Conservation (phyloP, 352 stramenopile species). For the Phytopythium chamaehyphon region DNA sequence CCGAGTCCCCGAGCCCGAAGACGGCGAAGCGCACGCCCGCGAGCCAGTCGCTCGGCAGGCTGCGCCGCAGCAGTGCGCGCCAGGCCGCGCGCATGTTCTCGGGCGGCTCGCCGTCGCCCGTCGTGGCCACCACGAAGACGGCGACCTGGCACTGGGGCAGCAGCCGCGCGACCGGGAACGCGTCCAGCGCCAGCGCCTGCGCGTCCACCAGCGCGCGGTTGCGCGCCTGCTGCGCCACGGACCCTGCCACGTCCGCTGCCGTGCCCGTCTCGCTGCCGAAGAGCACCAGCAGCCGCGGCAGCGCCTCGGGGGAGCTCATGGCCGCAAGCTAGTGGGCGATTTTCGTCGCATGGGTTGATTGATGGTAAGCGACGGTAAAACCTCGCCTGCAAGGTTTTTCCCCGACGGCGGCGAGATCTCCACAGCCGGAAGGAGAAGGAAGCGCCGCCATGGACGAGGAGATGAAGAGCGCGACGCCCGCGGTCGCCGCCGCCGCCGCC, state of each 20-base stretch:
- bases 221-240: conserved; percentile 62
- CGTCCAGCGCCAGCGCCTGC: conserved; percentile 61
- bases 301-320: background rate
- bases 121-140: conserved; percentile 90
- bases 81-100: conserved; percentile 89
- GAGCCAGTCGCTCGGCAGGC: conserved; percentile 65
- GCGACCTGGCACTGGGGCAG: conserved; percentile 55
- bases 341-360: too few relatives aligned
- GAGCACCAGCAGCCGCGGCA: conserved; percentile 72
- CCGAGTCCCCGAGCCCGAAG: conserved; percentile 91
- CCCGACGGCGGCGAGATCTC: too few relatives aligned
- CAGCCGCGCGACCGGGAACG: conserved; percentile 46
- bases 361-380: background rate
- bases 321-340: too few relatives aligned
- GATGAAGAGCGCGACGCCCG: conserved; percentile 41
- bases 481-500: conserved; percentile 15
- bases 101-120: conserved; percentile 89
- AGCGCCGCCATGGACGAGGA: conserved; percentile 57
- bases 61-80: conserved; percentile 85
- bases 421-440: background rate
- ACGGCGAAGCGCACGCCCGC: conserved; percentile 69
- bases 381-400: too few relatives aligned
- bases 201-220: conserved; percentile 55
- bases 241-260: conserved; percentile 82
- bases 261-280: conserved; percentile 90